Conservation (phyloP, 2,329 filamentous ascomycete genomes). For the Blastomyces silverae region DNA sequence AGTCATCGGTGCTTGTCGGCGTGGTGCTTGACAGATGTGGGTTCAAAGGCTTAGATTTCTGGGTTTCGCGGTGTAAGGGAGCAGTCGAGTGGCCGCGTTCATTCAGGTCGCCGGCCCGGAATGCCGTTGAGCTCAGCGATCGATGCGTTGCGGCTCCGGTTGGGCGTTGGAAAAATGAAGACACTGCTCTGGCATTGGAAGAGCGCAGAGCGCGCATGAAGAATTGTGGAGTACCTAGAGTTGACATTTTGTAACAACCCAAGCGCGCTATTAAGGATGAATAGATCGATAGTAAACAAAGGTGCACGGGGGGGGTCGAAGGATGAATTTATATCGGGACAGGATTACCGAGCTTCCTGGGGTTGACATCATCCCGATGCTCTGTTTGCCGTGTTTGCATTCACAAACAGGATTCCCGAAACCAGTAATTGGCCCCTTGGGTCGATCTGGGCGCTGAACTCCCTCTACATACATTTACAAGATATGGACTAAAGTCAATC, state of each 20-base stretch:
- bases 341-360: constrained; percentile 28
- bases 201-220: constrained; percentile 43
- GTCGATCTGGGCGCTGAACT: too few species aligned
- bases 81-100: constrained; percentile 49
- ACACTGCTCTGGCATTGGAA: constrained; percentile 20
- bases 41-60: constrained; percentile 53
- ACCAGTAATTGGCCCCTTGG: too few species aligned
- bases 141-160: constrained; percentile 18
- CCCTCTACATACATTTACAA: background rate
- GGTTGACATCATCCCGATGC: constrained; percentile 36
- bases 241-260: background rate
- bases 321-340: constrained; percentile 9
- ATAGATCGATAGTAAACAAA: background rate
- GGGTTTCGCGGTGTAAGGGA: constrained; percentile 49
- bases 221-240: constrained; percentile 45
- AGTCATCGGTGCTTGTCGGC: constrained; percentile 57
- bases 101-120: constrained; percentile 38
- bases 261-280: background rate
- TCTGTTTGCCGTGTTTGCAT: constrained; percentile 37
- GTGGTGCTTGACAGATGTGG: constrained; percentile 59
- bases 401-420: background rate
- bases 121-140: constrained; percentile 30
- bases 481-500: background rate
- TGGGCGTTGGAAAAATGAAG: constrained; percentile 19
- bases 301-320: background rate